phyloP scores from a whole-genome alignment of 257 asterid species.

The Verbascum thapsus region DNA sequence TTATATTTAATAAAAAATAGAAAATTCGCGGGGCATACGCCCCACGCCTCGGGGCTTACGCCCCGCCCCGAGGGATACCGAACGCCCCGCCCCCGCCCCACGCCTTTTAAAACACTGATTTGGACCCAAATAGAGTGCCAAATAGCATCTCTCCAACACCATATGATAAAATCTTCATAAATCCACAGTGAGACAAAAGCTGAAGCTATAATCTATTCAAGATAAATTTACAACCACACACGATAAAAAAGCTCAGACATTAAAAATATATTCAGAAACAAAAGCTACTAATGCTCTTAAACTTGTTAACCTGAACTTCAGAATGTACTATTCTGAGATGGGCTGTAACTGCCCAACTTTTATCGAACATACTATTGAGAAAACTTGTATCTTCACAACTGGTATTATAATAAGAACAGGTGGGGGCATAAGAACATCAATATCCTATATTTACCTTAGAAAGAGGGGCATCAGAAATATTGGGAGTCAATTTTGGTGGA shows the following conservation, averaged over 20 bases:
- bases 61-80: too few species aligned
- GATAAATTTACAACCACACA: background rate
- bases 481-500: slow-evolving; percentile 45
- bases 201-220: background rate
- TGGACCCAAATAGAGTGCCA: background rate
- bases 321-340: background rate
- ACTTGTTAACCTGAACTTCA: slow-evolving; percentile 5
- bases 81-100: background rate
- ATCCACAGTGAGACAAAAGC: slow-evolving; percentile 4
- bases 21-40: too few species aligned
- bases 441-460: slow-evolving; percentile 47
- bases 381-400: too few species aligned
- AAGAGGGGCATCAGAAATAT: slow-evolving; percentile 36
- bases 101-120: background rate
- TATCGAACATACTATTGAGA: background rate
- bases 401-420: too few species aligned
- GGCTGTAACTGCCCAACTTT: background rate
- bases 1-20: too few species aligned
- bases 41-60: too few species aligned
- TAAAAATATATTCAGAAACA: background rate
- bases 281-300: background rate
- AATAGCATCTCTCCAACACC: background rate
- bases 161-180: slow-evolving; percentile 12
- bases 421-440: background rate
- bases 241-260: background rate